These are phyloP conservation scores for Nitzschia sp. DNA, from an alignment of 108 stramenopile genomes.

Conservation along the genomic window DNA sequence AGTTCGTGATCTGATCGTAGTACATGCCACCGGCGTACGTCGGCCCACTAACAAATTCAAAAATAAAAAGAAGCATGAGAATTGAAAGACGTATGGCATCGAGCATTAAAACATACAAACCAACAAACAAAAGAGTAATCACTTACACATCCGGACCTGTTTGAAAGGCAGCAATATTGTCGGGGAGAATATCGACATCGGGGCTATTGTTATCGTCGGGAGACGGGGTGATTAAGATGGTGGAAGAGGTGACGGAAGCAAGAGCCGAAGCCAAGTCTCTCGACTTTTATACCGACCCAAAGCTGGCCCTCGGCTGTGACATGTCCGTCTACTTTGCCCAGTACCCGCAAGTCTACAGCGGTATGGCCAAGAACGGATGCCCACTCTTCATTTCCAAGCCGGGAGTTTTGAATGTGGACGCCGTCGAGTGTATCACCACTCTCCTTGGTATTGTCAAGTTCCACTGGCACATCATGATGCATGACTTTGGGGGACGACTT, in stretches of 20 bases:
- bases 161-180: conserved; percentile 17
- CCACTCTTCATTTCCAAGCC: conserved; percentile 82
- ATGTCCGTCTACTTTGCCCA: conserved; percentile 59
- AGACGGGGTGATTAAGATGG: conserved; percentile 80
- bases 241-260: conserved; percentile 71
- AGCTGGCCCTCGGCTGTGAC: conserved; percentile 64
- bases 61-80: no score
- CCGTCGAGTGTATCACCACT: conserved; percentile 83
- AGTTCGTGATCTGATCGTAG: conserved; percentile 18
- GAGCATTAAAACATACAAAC: no score
- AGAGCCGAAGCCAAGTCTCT: conserved; percentile 51
- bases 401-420: conserved; percentile 75
- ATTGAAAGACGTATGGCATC: no score
- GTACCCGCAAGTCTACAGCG: conserved; percentile 83
- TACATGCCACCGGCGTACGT: conserved; percentile 35
- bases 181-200: no score
- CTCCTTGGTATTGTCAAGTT: conserved; percentile 74
- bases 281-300: conserved; percentile 76
- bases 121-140: no score
- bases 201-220: no score
- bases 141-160: conserved; percentile 7
- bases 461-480: conserved; percentile 86
- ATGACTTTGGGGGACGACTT: conserved; percentile 68
- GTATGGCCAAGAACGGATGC: conserved; percentile 70
- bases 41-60: no score